Evolutionary conservation across 2,329 filamentous ascomycete species (phyloP).

Genomic region (Didymella pomorum): DNA sequence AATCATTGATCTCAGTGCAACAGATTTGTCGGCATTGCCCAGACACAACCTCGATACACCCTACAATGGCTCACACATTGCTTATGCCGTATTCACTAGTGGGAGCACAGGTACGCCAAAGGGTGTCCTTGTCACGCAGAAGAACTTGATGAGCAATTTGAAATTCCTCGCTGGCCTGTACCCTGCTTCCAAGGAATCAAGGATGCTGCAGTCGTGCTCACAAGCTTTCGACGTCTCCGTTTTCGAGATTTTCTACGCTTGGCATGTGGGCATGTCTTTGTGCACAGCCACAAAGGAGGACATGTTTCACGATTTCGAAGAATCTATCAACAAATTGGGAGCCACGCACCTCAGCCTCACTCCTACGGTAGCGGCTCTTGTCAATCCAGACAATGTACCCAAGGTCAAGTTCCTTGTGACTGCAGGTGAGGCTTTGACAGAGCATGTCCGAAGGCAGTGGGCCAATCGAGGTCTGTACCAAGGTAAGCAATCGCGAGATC

Average conservation of each 20-base stretch:
- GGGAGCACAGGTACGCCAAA: constrained; percentile 84
- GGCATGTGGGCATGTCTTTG: constrained; percentile 78
- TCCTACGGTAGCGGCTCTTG: constrained; percentile 81
- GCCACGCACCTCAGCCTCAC: constrained; percentile 87
- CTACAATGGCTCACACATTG: constrained; percentile 61
- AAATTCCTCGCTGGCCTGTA: constrained; percentile 71
- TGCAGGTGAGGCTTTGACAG: constrained; percentile 80
- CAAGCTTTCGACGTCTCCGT: constrained; percentile 88
- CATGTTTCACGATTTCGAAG: constrained; percentile 76
- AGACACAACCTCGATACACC: constrained; percentile 49
- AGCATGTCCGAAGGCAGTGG: constrained; percentile 75
- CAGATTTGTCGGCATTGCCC: constrained; percentile 45
- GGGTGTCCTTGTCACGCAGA: constrained; percentile 77
- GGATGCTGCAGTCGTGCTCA: constrained; percentile 83
- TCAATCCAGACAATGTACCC: constrained; percentile 73
- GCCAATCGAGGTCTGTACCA: constrained; percentile 72
- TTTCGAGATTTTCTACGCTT: constrained; percentile 89
- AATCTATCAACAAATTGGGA: constrained; percentile 66
- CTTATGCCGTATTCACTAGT: constrained; percentile 84
- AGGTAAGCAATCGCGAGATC: constrained; percentile 52
- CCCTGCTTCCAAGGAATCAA: constrained; percentile 61
- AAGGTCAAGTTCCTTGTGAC: constrained; percentile 78
- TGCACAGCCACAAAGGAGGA: constrained; percentile 78
- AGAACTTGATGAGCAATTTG: constrained; percentile 80
- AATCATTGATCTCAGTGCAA: constrained; percentile 41